Percentiles rank a stretch among this genome's conserved stretches.
These are phyloP conservation scores for Fraxinus paxiana DNA, from an alignment of 305 asterid species.

Conservation along the genomic window DNA sequence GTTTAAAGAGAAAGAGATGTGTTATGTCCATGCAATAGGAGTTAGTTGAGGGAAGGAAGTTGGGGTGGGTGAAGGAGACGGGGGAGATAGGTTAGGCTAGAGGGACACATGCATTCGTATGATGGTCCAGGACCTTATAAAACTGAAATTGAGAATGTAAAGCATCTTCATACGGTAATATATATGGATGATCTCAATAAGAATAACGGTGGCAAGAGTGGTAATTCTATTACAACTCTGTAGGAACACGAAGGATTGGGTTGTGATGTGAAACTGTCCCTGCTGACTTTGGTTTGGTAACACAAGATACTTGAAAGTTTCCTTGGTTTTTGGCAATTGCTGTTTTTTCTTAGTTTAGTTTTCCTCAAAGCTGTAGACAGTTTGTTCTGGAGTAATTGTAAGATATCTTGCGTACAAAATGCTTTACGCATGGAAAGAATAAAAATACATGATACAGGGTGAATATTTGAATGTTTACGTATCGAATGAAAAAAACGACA, in stretches of 20 bases:
- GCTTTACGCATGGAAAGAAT: not conserved
- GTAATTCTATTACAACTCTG: not conserved
- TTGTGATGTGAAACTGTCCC: not conserved
- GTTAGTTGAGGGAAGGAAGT: not conserved
- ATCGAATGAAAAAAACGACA: not conserved
- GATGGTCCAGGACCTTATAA: not conserved
- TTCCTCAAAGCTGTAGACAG: not conserved
- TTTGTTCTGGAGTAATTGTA: not conserved
- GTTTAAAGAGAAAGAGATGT: not conserved
- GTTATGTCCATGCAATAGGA: not conserved
- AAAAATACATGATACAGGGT: not conserved
- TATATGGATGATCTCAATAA: not conserved
- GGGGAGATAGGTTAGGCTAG: not conserved
- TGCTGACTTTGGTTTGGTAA: not conserved
- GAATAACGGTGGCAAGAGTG: not conserved
- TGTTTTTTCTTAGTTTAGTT: not conserved
- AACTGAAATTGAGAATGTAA: not conserved
- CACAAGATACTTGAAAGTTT: not conserved
- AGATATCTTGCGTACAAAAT: not conserved
- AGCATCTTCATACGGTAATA: not conserved
- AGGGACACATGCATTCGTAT: not conserved
- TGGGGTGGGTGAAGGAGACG: not conserved
- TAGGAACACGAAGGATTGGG: not conserved
- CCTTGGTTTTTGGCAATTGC: not conserved
- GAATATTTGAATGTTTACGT: not conserved